Evolutionary conservation across 169 alveolate species (phyloP), one percentile per base, ranked within the genome.

Genomic region (Plasmodium vivax): DNA sequence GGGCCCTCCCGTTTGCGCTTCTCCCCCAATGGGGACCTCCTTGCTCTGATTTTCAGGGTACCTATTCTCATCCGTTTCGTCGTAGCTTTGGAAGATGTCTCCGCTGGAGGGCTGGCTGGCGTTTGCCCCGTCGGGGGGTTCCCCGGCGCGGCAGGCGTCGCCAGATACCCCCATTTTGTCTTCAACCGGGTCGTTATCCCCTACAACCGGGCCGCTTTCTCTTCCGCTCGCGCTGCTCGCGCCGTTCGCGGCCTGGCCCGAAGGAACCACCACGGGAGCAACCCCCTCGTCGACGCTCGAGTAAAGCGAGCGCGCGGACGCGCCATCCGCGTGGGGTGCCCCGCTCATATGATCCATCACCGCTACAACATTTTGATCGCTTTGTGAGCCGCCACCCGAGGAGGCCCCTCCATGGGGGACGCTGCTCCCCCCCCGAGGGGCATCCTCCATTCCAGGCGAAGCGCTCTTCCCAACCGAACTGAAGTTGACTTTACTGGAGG

Each of bases 1-100:
- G 41, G 7, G 23, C 77, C 32, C 38, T 68, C 7, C 77, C 16
- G 2, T 23, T 68, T 68, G 19, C n/a, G 8, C 77, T 68, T 68
- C 77, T 23, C 19, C 77, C 16, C 2, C 41, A 19, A 0, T 19
- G 3, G 62, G 4, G 4, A 12, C 16, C 2, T 51, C 62, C 23
- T 51, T 51, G 23, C 16, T 12, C 62, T 51, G 62, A 51, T 51
- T 51, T 14, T 51, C 62, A 2, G 4, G 19, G 19, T 12, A 6
- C 10, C 6, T 38, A 16, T 74, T 74, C 14, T 85, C 79, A 54
- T 87, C 93, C 19, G 23, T 54, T 87, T 87, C 93, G 30, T 77
- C 85, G 23, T 54, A 87, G 71, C 85, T 87, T 36, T 87, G 82
- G 71, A 87, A 77, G 2, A 77, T 30, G 45, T 87, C 93, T 8